Evolutionary conservation across 192 early-diverging fungal species (phyloP).

Genomic region (Coemansia aciculifera): DNA sequence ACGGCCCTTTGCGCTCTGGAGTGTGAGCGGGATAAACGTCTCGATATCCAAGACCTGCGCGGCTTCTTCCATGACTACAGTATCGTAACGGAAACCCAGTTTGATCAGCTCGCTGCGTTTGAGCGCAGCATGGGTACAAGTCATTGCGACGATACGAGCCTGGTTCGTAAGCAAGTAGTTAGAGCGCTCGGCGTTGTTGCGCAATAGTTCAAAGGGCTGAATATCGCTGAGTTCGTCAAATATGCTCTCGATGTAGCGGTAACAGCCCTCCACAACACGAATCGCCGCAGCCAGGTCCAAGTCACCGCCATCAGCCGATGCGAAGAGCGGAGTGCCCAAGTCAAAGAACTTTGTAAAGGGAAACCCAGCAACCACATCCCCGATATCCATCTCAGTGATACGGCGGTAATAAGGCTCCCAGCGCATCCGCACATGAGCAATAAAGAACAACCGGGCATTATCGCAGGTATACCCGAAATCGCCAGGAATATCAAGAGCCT

Average conservation of each 20-base stretch:
- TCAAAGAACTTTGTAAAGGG: constrained; percentile 83
- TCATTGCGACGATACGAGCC: constrained; percentile 96
- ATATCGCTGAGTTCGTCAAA: constrained; percentile 91
- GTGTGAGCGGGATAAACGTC: constrained; percentile 86
- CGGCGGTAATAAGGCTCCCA: constrained; percentile 72
- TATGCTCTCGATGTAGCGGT: constrained; percentile 71
- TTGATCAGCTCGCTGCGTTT: constrained; percentile 82
- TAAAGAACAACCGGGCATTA: constrained; percentile 87
- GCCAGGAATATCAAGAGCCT: constrained; percentile 73
- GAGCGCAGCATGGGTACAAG: constrained; percentile 94
- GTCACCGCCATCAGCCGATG: constrained; percentile 32
- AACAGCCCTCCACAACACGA: constrained; percentile 69
- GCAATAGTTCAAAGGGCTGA: constrained; percentile 90
- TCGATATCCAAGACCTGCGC: constrained; percentile 95
- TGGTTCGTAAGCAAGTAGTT: constrained; percentile 95
- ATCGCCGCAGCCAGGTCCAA: constrained; percentile 56
- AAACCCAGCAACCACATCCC: constrained; percentile 57
- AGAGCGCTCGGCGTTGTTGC: constrained; percentile 72
- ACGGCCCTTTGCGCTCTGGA: constrained; percentile 67
- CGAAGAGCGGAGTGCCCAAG: constrained; percentile 68
- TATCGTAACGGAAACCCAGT: constrained; percentile 94
- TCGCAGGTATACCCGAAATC: constrained; percentile 92
- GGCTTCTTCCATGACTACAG: constrained; percentile 96
- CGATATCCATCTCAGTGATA: not conserved
- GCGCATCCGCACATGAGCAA: constrained; percentile 68